Base-by-base conservation (phyloP, 1,284 basidiomycete genomes). In the Trichosporon coremiiforme region DNA sequence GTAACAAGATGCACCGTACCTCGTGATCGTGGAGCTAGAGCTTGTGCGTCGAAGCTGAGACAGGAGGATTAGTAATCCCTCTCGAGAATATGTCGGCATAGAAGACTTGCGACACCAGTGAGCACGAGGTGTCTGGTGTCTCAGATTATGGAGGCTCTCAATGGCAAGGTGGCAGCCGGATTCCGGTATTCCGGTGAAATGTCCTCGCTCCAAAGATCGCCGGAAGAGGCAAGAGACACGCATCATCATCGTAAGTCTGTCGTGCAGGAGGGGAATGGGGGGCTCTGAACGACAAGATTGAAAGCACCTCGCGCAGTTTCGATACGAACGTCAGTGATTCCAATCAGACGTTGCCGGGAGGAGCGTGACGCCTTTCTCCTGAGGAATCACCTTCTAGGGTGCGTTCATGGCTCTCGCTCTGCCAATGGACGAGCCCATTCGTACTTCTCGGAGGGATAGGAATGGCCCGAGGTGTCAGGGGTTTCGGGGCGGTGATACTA, bases 351-450 rank as follows among this genome's bases (percentile, higher is more conserved):
- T 62, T 31, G 35, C 57, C 33, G 29, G 10, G 9, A 4, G 20
- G 50, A 53, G 50, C 31, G 57, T 62, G 33, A 62, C 57, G 31
- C 22, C 36, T 10, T 62, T 35, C 57, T 35, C 57, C 57, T 62
- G 31, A 35, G 57, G 57, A 62, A 33, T 62, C 57, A 62, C 17
- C 29, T 62, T 35, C 31, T 62, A 31, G 57, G 57, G 57, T 25
- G 50, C 50, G n/a, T 7, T 20, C 57, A 62, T 62, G 29, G 17
- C 17, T 33, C 9, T 33, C 9, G 50, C 50, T 22, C 22, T 20
- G 50, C 50, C 50, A 53, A 45, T 45, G 41, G 41, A n/a, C 17
- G 41, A 15, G 41, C 17, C n/a, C 41, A 17, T 10, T 45, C 41
- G 41, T 45, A 45, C 41, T 45, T 53, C 50, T 47, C 20, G 50